Evolutionary conservation across 345 rosid genomes (phyloP).

Genomic region (Mercurialis annua): DNA sequence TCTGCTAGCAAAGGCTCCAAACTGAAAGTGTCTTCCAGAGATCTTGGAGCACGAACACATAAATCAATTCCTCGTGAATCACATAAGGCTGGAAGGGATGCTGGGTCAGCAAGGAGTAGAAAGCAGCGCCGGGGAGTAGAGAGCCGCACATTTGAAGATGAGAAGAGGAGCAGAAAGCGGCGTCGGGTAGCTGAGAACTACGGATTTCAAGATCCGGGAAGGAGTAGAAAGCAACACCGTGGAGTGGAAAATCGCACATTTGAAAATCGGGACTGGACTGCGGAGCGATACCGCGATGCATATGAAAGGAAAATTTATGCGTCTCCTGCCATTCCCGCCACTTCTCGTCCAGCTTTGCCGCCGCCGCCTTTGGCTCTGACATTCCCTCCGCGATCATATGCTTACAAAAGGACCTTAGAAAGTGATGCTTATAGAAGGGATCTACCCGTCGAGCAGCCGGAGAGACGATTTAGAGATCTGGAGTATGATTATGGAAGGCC

Average conservation of each 20-base stretch:
- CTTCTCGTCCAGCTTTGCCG: neutral
- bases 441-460: constrained; percentile 5
- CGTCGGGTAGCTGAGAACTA: neutral
- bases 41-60: neutral
- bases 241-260: neutral
- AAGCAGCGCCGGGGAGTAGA: neutral
- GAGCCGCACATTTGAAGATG: neutral
- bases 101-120: neutral
- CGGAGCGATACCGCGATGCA: constrained; percentile 10
- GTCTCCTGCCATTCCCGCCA: constrained; percentile 2
- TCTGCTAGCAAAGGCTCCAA: constrained; percentile 11
- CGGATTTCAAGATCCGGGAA: neutral
- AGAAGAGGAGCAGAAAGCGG: neutral
- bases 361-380: neutral
- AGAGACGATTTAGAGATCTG: too few species aligned
- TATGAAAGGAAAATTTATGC: constrained; percentile 5
- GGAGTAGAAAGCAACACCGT: neutral
- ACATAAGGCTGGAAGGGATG: neutral
- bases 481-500: constrained; percentile 6
- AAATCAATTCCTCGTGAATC: neutral
- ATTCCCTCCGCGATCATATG: constrained; percentile 7
- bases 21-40: neutral
- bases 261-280: neutral
- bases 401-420: constrained; percentile 3
- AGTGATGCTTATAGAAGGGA: constrained; percentile 16